Evolutionary conservation across 73 alveolate species (phyloP).

Genomic region (Tetrahymena malaccensis): DNA sequence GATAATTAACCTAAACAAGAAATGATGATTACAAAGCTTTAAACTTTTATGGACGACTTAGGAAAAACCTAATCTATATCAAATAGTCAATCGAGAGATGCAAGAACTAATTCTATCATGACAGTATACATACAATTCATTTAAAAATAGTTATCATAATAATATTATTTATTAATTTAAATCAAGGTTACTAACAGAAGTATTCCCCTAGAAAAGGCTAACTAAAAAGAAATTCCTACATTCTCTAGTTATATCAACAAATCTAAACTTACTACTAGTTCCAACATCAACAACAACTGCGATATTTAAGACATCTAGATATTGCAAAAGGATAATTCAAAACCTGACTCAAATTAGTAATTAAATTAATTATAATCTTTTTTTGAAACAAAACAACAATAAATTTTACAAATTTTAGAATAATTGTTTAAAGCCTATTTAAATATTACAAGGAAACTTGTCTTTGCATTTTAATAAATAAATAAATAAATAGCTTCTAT

Average conservation of each 20-base stretch:
- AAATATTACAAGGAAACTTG: no score
- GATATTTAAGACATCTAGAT: background rate
- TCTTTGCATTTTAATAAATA: no score
- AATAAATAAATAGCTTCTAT: no score
- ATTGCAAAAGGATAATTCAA: background rate
- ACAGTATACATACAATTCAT: background rate
- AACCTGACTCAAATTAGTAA: background rate
- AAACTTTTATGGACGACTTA: background rate
- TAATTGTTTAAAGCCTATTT: no score
- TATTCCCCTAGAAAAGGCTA: background rate
- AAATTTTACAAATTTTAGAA: no score
- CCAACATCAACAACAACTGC: background rate
- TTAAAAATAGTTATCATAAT: background rate
- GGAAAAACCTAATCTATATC: background rate
- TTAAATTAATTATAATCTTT: no score
- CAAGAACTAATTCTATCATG: background rate
- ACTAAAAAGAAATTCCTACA: background rate
- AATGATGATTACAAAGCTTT: background rate
- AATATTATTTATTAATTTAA: no score
- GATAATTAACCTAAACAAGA: background rate
- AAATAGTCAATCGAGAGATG: background rate
- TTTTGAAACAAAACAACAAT: no score
- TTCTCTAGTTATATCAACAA: background rate
- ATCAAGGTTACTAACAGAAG: background rate
- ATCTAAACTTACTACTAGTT: background rate